phyloP scores from a whole-genome alignment of 495 filamentous ascomycete species.

The Aspergillus cristatus region DNA sequence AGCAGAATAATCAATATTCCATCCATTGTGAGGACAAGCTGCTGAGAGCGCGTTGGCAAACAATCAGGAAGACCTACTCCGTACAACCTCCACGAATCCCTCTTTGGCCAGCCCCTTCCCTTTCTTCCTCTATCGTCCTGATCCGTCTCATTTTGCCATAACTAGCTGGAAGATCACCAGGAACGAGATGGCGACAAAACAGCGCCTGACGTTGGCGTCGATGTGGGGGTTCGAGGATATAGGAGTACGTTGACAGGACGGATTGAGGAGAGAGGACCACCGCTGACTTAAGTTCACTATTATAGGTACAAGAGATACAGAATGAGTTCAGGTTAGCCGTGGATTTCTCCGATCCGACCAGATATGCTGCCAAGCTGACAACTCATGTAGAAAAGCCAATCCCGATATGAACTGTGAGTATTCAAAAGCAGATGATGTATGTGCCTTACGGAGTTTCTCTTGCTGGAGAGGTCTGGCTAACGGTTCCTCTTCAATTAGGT shows the following conservation, averaged over 20 bases:
- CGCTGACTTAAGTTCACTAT: background rate
- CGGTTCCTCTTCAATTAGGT: conserved; percentile 3
- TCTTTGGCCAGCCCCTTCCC: too few species aligned
- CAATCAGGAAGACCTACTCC: too few species aligned
- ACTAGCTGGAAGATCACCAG: background rate
- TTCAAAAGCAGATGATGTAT: conserved; percentile 8
- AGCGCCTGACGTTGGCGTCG: conserved; percentile 13
- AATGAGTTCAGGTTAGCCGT: conserved; percentile 6
- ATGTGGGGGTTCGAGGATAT: conserved; percentile 18
- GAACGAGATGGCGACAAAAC: conserved; percentile 12
- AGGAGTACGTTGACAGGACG: conserved; percentile 7
- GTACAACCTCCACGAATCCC: too few species aligned
- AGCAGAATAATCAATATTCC: too few species aligned
- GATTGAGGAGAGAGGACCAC: background rate
- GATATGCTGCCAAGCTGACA: background rate
- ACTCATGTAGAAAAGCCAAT: conserved; percentile 4
- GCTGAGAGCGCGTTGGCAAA: too few species aligned
- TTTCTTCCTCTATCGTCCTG: too few species aligned
- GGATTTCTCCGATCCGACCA: too few species aligned
- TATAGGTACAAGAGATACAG: conserved; percentile 13
- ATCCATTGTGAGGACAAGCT: too few species aligned
- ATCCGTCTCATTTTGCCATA: too few species aligned
- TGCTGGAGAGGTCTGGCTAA: background rate
- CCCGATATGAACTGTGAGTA: conserved; percentile 10
- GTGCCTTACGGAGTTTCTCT: background rate